Evolutionary conservation across 176 grass and related monocot genomes (phyloP), one percentile per base, ranked within the genome.

Genomic region (Bonia amplexicaulis): DNA sequence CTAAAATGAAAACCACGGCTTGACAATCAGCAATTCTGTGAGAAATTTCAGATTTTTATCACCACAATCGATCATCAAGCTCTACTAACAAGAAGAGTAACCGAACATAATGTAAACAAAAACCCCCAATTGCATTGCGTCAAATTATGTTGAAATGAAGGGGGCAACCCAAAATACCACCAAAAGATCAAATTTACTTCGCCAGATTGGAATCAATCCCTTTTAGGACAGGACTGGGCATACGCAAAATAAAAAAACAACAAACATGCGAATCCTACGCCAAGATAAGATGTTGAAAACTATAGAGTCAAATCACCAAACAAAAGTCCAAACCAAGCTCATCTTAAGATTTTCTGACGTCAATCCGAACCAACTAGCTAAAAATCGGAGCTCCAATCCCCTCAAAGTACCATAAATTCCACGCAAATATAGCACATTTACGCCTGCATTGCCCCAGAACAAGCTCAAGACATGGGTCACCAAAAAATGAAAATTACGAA

Each of bases 371-470:
- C 29, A 80, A 61, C 59, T 68, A 78, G 66, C 74, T 63, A 80
- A 64, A 78, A 40, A 10, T 76, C 14, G 10, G 6, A 16, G 11
- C 7, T 53, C 59, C 42, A 83, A 37, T 71, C 41, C 69, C 15
- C 16, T 33, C 9, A 11, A 69, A 58, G 3, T 15, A 17, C 17
- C 15, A 41, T 40, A n/a, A 83, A 27, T 37, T 63, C 3, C 14
- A 69, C 2, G 0, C 41, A 74, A 25, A 66, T 20, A 72, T 51
- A 12, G 79, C 79, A 79, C 48, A 73, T 74, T 83, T 51, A 20
- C 47, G 29, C 19, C 52, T 20, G 80, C 85, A 80, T 84, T 80
- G 52, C 4, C 74, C 54, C 62, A 16, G 64, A 87, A 53, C 4
- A 67, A 74, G 33, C 1, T 63, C 52, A 80, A 80, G 42, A 6